Conservation (phyloP, 1,284 basidiomycete genomes). For the Boletus coffeatus region DNA sequence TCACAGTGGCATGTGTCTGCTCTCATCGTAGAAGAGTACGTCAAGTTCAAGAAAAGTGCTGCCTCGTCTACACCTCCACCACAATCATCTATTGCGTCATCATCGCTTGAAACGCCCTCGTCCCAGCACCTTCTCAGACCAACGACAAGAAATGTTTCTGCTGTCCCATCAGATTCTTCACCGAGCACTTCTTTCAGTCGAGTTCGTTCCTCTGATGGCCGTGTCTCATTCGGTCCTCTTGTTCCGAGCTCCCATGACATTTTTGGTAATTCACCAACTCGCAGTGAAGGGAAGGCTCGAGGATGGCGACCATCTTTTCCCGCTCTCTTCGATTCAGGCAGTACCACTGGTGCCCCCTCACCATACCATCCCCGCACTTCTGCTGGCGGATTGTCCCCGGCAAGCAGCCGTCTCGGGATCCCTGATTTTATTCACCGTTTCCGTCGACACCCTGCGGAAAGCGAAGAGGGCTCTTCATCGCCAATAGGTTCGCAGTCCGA, state of each 20-base stretch:
- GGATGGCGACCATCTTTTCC: slow-evolving; percentile 31
- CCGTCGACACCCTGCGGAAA: slow-evolving; percentile 32
- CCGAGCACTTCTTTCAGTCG: slow-evolving; percentile 39
- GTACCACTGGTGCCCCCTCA: slow-evolving; percentile 31
- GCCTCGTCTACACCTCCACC: slow-evolving; percentile 31
- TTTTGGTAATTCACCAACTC: slow-evolving; percentile 40
- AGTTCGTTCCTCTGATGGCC: slow-evolving; percentile 42
- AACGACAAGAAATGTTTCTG: slow-evolving; percentile 14
- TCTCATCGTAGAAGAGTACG: slow-evolving; percentile 59
- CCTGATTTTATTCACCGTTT: slow-evolving; percentile 36
- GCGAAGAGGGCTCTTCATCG: slow-evolving; percentile 45
- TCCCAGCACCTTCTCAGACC: slow-evolving; percentile 21
- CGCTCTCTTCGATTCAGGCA: slow-evolving; percentile 29
- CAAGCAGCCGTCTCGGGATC: slow-evolving; percentile 38
- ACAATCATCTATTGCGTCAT: slow-evolving; percentile 31
- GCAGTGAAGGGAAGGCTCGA: slow-evolving; percentile 40
- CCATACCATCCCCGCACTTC: slow-evolving; percentile 29
- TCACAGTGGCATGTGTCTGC: slow-evolving; percentile 62
- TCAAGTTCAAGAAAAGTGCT: slow-evolving; percentile 42
- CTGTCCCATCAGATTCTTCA: slow-evolving; percentile 33
- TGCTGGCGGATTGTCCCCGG: slow-evolving; percentile 36
- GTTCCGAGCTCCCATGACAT: slow-evolving; percentile 36
- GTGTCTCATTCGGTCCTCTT: slow-evolving; percentile 44
- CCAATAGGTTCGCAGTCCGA: slow-evolving; percentile 45
- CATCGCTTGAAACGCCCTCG: slow-evolving; percentile 33